Base-by-base conservation (phyloP, 176 grass and related monocot genomes). In the Avena sativa region DNA sequence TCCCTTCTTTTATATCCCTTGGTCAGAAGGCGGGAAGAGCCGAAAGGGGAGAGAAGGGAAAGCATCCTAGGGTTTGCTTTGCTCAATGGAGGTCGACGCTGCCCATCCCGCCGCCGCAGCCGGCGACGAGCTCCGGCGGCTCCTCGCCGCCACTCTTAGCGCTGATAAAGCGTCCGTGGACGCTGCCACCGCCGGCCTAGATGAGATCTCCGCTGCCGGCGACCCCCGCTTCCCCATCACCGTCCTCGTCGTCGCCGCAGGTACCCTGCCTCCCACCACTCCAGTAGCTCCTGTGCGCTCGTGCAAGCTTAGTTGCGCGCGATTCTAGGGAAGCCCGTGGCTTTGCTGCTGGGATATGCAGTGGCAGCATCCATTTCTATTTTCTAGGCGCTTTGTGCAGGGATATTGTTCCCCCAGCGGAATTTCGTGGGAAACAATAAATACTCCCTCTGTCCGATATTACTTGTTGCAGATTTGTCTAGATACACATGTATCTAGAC, bases 211-310 rank as follows among this genome's bases (percentile, higher is more conserved):
- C 17, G 57, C 61, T 14, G 23, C 83, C 30, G 44, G 44, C 14
- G 83, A 88, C 66, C 83, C 89, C 32, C 44, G 63, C 34, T 98
- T 95, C 85, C 88, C 95, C 59, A 62, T 93, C 83, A 47, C 93
- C 75, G 91, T 98, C 87, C 93, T 95, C 57, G 91, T 83, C 79
- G n/a, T 97, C 64, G 87, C 93, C 49, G 79, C 93, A 92, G 95
- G 95, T 95, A 46, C 12, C 47, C 76, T 17, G 26, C 57, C 21
- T 81, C n/a, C 1, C 43, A 12, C 7, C 55, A 15, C 46, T 71
- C 12, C 38, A 64, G 28, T 20, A 16, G n/a, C 26, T 46, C 15
- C 25, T n/a, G 8, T 64, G 47, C 25, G 11, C 50, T 15, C 65
- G 15, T 20, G 4, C 62, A 28, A 6, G 16, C 44, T 15, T 40